Evolutionary conservation across 1,284 basidiomycete genomes (phyloP), one percentile per base, ranked within the genome.

Genomic region (Takashimella tepidaria): DNA sequence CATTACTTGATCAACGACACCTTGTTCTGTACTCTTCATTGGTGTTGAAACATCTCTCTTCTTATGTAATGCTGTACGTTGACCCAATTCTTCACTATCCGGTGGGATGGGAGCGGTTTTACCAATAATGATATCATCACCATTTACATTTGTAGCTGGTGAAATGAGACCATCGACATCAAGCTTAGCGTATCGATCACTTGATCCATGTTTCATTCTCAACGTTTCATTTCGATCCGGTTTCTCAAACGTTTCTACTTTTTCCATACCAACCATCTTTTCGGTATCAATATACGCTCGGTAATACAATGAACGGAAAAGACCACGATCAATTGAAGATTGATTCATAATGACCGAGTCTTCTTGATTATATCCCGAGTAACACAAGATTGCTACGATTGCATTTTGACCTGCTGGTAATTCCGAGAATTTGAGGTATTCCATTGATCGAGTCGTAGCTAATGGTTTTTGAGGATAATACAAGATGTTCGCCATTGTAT

Each of bases 311-410:
- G 92, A 96, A 25, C 95, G 85, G 87, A 99, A 98, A 31, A 99
- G 81, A 57, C 96, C 95, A 54, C 96, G 89, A 71, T 98, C 95
- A 68, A 98, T 91, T 20, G 95, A 96, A 61, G 88, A 92, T 77
- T 99, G 95, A 76, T 98, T 98, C 95, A 98, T 97, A 76, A 99
- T 98, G 75, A 99, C 95, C 61, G 96, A 98, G 82, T 98, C 96
- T 85, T 98, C 96, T 77, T 98, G 96, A 76, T 99, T 98, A 79
- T 98, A 99, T 27, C 95, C 95, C 64, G 92, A 97, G 78, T 98
- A 98, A 70, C 93, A 98, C 49, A 98, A 80, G 72, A 99, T 98
- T 3, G 96, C 95, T 46, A 99, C 93, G 60, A 98, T 92, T 45
- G 93, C 92, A 71, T 99, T 98, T 76, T 97, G 92, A 19, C 95